These are phyloP conservation scores for Fusarium euwallaceae DNA, from an alignment of 2,329 filamentous ascomycete species.

Conservation along the genomic window DNA sequence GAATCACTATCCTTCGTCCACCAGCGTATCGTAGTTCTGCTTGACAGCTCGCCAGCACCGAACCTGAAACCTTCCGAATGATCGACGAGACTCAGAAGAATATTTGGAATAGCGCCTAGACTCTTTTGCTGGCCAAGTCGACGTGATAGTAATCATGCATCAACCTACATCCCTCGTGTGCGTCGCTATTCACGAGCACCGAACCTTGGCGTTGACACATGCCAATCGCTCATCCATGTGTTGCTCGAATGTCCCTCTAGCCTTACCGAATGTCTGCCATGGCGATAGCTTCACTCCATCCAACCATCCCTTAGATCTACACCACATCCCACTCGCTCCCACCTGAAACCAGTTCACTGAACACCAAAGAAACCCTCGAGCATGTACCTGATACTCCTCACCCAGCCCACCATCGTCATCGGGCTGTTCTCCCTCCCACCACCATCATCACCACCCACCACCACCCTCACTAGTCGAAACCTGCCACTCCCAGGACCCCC, in stretches of 20 bases:
- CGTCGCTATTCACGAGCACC: not conserved
- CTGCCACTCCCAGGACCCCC: not conserved
- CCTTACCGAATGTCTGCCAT: not conserved
- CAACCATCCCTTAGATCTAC: slow-evolving; percentile 21
- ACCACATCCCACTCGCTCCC: slow-evolving; percentile 22
- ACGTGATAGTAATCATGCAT: not conserved
- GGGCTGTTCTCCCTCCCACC: slow-evolving; percentile 5
- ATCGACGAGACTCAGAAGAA: not conserved
- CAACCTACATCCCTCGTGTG: not conserved
- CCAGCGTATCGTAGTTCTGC: not conserved
- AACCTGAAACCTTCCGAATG: not conserved
- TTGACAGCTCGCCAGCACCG: not conserved
- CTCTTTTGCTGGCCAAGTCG: not conserved
- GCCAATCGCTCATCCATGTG: not conserved
- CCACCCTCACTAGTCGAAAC: not conserved
- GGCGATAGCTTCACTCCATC: slow-evolving; percentile 5
- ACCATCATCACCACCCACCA: not conserved
- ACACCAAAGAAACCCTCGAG: not conserved
- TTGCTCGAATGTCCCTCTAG: not conserved
- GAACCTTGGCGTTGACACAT: not conserved
- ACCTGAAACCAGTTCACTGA: slow-evolving; percentile 9
- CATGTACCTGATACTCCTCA: slow-evolving; percentile 32
- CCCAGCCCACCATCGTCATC: slow-evolving; percentile 24
- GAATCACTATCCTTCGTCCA: not conserved
- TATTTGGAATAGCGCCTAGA: not conserved